Percentiles rank a stretch among this genome's conserved stretches.
phyloP scores from a whole-genome alignment of 352 stramenopile species.

The Globisporangium sylvaticum region DNA sequence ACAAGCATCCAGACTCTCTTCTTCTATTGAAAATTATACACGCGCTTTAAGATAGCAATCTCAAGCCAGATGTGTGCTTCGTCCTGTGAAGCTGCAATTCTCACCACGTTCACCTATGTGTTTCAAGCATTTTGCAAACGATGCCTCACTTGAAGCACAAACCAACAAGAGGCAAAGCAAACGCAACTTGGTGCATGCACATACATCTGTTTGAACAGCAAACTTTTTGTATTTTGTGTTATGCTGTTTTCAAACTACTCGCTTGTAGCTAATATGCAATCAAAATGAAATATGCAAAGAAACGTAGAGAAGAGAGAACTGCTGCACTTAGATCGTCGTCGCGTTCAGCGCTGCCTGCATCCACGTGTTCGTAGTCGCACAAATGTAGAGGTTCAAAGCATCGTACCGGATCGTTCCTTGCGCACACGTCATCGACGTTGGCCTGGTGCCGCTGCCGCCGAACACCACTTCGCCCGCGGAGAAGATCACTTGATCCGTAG shows the following conservation, averaged over 20 bases:
- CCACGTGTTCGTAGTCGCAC: slow-evolving; percentile 10
- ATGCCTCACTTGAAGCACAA: no score
- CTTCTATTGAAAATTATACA: no score
- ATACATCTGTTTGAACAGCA: slow-evolving; percentile 1
- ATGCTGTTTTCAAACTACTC: not conserved
- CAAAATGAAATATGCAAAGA: slow-evolving; percentile 3
- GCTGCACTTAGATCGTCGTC: not conserved
- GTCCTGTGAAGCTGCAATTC: no score
- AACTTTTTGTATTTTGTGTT: slow-evolving; percentile 2
- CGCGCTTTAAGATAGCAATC: no score
- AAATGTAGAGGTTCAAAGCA: slow-evolving; percentile 32
- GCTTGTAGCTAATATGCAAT: not conserved
- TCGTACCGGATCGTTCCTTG: slow-evolving; percentile 32
- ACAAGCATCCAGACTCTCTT: no score
- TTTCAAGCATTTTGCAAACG: no score
- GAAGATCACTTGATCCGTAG: not conserved
- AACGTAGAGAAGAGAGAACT: not conserved
- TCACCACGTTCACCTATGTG: no score
- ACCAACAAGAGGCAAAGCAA: no score
- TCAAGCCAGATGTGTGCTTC: no score
- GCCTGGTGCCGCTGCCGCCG: slow-evolving; percentile 6
- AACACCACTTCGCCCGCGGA: slow-evolving; percentile 21
- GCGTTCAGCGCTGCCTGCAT: slow-evolving; percentile 14
- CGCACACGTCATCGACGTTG: slow-evolving; percentile 21
- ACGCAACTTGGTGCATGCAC: not conserved